Evolutionary conservation across 805 yeast genomes (phyloP).

Genomic region (Saccharomycopsis synnaedendra): DNA sequence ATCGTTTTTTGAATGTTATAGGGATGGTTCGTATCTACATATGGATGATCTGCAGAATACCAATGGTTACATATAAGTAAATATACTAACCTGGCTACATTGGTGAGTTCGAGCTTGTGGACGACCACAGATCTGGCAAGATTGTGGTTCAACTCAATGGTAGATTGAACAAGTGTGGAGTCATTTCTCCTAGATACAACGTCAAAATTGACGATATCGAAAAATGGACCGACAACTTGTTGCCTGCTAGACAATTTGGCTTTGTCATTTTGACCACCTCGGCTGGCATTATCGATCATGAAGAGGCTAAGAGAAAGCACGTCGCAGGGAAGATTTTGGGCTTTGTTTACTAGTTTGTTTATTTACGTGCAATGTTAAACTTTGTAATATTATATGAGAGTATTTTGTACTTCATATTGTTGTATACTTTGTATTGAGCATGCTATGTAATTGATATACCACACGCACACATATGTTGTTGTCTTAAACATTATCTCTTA

Average conservation of each 20-base stretch:
- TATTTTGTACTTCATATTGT: too few relatives aligned
- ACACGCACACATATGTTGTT: too few relatives aligned
- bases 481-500: too few relatives aligned
- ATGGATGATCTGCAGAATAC: too few relatives aligned
- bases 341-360: slow-evolving; percentile 67
- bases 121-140: slow-evolving; percentile 98
- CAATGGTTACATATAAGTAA: background rate
- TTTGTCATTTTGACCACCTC: slow-evolving; percentile 96
- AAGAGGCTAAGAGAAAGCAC: slow-evolving; percentile 99
- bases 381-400: background rate
- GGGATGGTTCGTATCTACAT: background rate
- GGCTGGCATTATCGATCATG: slow-evolving; percentile 99
- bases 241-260: slow-evolving; percentile 99
- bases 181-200: slow-evolving; percentile 97
- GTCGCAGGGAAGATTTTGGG: slow-evolving; percentile 98
- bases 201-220: slow-evolving; percentile 90
- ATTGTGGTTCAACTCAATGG: slow-evolving; percentile 94
- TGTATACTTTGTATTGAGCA: too few relatives aligned
- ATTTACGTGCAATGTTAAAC: background rate
- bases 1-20: background rate
- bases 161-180: slow-evolving; percentile 98
- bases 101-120: slow-evolving; percentile 96
- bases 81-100: slow-evolving; percentile 53
- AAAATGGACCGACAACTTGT: slow-evolving; percentile 96
- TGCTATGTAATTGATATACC: too few relatives aligned